phyloP scores from a whole-genome alignment of 2,329 filamentous ascomycete genomes.

The Colletotrichum musae region DNA sequence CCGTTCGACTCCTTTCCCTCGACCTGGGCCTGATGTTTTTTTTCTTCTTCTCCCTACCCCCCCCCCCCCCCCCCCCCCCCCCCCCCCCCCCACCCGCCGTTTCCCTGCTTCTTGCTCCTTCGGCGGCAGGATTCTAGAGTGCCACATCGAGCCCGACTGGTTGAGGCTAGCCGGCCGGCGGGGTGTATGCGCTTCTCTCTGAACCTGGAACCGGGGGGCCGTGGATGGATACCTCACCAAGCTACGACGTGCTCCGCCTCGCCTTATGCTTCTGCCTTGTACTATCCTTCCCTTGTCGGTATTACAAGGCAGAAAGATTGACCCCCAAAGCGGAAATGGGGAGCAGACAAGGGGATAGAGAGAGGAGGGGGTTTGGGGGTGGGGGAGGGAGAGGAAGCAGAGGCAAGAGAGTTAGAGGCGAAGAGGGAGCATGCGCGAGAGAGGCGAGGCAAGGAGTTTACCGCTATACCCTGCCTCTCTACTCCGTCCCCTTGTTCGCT shows the following conservation, averaged over 20 bases:
- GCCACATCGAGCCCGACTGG: not conserved
- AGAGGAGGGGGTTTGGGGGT: not conserved
- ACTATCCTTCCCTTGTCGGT: too few species aligned
- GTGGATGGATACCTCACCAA: too few species aligned
- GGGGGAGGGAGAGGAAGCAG: too few species aligned
- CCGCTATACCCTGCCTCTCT: too few species aligned
- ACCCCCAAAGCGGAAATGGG: too few species aligned
- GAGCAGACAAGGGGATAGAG: not conserved
- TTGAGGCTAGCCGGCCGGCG: not conserved
- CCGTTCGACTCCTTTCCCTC: slow-evolving; percentile 35
- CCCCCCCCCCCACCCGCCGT: not conserved
- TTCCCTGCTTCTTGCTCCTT: slow-evolving; percentile 17
- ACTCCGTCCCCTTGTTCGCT: too few species aligned
- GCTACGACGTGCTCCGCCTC: too few species aligned
- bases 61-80: not conserved
- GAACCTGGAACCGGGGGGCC: not conserved
- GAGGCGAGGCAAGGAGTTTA: not conserved
- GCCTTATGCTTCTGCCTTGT: too few species aligned
- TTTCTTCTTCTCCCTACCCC: not conserved
- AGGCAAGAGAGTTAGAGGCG: too few species aligned
- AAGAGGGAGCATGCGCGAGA: not conserved
- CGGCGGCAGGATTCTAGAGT: slow-evolving; percentile 11
- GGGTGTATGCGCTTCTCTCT: not conserved
- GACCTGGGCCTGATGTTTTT: slow-evolving; percentile 11
- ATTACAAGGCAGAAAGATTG: too few species aligned